Conservation (phyloP, 75 land plant species). For the Pinus tabuliformis region DNA sequence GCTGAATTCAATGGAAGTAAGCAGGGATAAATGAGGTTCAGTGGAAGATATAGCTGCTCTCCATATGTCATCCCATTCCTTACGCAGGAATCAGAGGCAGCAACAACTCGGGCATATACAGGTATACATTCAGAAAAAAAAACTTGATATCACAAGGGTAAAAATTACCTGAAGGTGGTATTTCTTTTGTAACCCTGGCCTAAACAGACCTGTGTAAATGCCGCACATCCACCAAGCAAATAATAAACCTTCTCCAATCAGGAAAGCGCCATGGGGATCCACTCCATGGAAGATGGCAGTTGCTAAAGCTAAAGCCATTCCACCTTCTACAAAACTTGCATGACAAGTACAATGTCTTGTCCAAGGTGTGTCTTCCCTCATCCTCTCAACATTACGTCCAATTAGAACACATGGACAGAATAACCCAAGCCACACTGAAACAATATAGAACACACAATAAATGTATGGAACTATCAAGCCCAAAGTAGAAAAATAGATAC, state of each 20-base stretch:
- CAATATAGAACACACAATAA: too few relatives aligned
- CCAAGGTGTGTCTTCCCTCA: slow-evolving; percentile 80
- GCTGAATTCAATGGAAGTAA: slow-evolving; percentile 2
- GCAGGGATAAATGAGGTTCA: background rate
- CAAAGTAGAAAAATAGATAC: too few relatives aligned
- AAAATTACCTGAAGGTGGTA: slow-evolving; percentile 54
- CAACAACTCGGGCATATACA: background rate
- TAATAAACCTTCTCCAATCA: slow-evolving; percentile 74
- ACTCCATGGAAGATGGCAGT: slow-evolving; percentile 70
- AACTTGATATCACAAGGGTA: too few relatives aligned
- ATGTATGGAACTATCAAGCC: too few relatives aligned
- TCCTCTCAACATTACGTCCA: slow-evolving; percentile 77
- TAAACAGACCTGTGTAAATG: slow-evolving; percentile 77
- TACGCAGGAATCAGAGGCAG: background rate
- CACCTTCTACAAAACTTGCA: slow-evolving; percentile 92
- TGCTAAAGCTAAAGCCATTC: slow-evolving; percentile 67
- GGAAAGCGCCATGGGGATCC: slow-evolving; percentile 59
- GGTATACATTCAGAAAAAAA: too few relatives aligned
- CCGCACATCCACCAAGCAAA: slow-evolving; percentile 99
- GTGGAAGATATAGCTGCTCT: background rate
- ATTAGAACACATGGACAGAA: slow-evolving; percentile 91
- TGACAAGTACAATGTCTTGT: slow-evolving; percentile 83
- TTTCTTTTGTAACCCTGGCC: slow-evolving; percentile 77
- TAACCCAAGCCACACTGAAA: slow-evolving; percentile 39
- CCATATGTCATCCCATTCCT: background rate